Conservation (phyloP, 2,329 filamentous ascomycete species). For the Stachybotrys echinatus region DNA sequence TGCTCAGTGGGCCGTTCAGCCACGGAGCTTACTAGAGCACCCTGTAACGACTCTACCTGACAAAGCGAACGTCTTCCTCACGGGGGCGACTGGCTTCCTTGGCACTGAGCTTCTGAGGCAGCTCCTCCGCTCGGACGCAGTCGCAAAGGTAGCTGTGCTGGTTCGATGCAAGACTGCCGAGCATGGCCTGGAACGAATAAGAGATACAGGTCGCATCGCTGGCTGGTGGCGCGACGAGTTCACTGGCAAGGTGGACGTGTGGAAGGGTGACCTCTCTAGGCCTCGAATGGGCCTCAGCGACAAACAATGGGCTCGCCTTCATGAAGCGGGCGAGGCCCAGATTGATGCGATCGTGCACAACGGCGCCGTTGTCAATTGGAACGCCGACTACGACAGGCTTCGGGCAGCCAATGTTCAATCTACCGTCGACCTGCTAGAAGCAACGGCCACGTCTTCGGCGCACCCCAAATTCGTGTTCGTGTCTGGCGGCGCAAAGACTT, state of each 20-base stretch:
- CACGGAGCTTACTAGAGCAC: neutral
- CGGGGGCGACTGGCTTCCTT: slow-evolving; percentile 7
- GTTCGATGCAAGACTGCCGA: slow-evolving; percentile 5
- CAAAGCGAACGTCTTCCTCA: slow-evolving; percentile 4
- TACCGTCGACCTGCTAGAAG: slow-evolving; percentile 11
- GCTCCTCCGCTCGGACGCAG: slow-evolving; percentile 2
- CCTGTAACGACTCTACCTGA: neutral
- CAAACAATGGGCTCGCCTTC: slow-evolving; percentile 56
- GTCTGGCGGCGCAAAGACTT: slow-evolving; percentile 12
- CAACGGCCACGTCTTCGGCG: slow-evolving; percentile 6
- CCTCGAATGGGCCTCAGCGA: slow-evolving; percentile 64
- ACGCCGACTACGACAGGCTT: slow-evolving; percentile 68
- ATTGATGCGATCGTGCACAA: slow-evolving; percentile 77
- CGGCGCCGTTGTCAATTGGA: slow-evolving; percentile 76
- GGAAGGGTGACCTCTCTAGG: slow-evolving; percentile 69
- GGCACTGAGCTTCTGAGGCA: slow-evolving; percentile 3
- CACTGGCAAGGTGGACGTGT: slow-evolving; percentile 47
- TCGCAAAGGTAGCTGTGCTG: slow-evolving; percentile 22
- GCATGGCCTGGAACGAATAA: slow-evolving; percentile 8
- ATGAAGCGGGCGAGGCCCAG: slow-evolving; percentile 36
- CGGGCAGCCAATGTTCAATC: slow-evolving; percentile 63
- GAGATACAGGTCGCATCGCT: slow-evolving; percentile 4
- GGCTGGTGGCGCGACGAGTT: slow-evolving; percentile 11
- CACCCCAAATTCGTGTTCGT: slow-evolving; percentile 15
- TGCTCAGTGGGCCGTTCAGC: neutral